phyloP scores from a whole-genome alignment of 331 rosid species.

The Quercus tomentella region DNA sequence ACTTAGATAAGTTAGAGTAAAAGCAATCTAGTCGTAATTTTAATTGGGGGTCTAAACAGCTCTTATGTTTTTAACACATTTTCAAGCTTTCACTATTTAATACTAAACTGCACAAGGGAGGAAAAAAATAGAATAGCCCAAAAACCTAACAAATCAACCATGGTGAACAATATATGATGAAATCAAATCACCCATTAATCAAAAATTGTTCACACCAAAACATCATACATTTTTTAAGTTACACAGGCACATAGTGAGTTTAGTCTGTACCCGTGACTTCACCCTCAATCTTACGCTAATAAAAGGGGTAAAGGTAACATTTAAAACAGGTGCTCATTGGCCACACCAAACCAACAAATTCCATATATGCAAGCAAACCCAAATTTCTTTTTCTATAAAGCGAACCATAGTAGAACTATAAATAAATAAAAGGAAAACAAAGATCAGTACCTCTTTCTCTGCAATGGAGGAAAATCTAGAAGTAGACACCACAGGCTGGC shows the following conservation, averaged over 20 bases:
- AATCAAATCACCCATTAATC: background rate
- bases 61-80: too few relatives aligned
- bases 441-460: conserved; percentile 42
- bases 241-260: too few relatives aligned
- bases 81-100: too few relatives aligned
- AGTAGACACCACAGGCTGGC: conserved; percentile 26
- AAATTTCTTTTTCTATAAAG: background rate
- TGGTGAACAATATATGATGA: background rate
- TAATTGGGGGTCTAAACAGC: too few relatives aligned
- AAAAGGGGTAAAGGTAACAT: too few relatives aligned
- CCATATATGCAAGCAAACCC: background rate
- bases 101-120: background rate
- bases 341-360: background rate
- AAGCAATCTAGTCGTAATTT: too few relatives aligned
- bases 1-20: too few relatives aligned
- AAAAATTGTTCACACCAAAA: background rate
- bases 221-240: too few relatives aligned
- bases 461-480: conserved; percentile 37
- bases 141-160: background rate
- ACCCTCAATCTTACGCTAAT: too few relatives aligned
- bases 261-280: too few relatives aligned
- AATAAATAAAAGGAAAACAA: background rate
- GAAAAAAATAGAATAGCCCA: background rate
- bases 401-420: background rate
- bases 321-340: too few relatives aligned